phyloP scores from a whole-genome alignment of 2,329 filamentous ascomycete species.

The Myriangium duriaei region DNA sequence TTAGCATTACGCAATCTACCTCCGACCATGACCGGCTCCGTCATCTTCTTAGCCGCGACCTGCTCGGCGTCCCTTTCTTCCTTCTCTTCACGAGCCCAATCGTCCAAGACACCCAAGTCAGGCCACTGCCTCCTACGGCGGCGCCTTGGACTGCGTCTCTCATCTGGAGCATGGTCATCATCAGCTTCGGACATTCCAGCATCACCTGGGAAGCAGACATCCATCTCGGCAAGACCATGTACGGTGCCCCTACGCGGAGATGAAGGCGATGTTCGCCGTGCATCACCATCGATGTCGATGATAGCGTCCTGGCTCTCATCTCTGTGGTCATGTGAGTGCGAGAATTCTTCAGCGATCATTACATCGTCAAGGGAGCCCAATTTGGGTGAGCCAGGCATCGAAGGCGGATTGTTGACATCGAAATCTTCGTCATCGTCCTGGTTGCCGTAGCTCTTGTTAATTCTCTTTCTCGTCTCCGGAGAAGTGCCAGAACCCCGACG shows the following conservation, averaged over 20 bases:
- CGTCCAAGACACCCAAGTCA: constrained; percentile 68
- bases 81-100: constrained; percentile 85
- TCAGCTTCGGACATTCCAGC: constrained; percentile 66
- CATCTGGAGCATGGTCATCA: constrained; percentile 25
- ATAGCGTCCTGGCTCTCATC: constrained; percentile 32
- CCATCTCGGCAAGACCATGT: constrained; percentile 58
- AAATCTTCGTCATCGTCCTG: constrained; percentile 30
- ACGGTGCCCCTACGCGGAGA: constrained; percentile 45
- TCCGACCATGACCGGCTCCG: constrained; percentile 83
- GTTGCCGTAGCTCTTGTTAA: constrained; percentile 2
- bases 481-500: constrained; percentile 24
- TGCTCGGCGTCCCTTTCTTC: constrained; percentile 66
- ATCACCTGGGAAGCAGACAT: constrained; percentile 83
- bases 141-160: constrained; percentile 26
- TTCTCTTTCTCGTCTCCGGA: constrained; percentile 20
- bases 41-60: constrained; percentile 78
- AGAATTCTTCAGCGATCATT: constrained; percentile 56
- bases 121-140: constrained; percentile 65
- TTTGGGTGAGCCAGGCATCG: constrained; percentile 46
- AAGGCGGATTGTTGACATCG: constrained; percentile 55
- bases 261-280: constrained; percentile 25
- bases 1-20: constrained; percentile 69
- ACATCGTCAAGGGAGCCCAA: constrained; percentile 47
- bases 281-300: constrained; percentile 37
- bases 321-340: constrained; percentile 17